Evolutionary conservation across 108 stramenopile genomes (phyloP).

Genomic region (Hondaea fermentalgiana): DNA sequence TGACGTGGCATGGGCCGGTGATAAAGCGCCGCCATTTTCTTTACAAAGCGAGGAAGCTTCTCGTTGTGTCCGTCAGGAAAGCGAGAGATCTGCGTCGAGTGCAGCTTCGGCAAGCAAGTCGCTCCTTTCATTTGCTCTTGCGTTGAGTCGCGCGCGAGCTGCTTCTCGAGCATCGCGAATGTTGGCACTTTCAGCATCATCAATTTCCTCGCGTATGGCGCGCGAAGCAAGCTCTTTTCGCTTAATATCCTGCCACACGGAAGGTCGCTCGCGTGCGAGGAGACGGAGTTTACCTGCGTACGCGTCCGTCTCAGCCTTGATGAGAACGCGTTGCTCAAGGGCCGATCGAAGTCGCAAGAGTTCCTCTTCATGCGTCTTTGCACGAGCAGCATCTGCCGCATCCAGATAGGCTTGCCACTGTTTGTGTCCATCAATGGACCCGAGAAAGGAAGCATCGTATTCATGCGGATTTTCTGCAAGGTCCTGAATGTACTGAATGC

Average conservation of each 20-base stretch:
- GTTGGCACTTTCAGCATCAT: not conserved
- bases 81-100: too few relatives aligned
- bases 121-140: too few relatives aligned
- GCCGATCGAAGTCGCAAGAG: not conserved
- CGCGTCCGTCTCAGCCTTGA: not conserved
- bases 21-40: too few relatives aligned
- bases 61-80: too few relatives aligned
- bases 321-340: not conserved
- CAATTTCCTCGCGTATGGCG: not conserved
- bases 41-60: too few relatives aligned
- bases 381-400: not conserved
- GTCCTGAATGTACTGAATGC: not conserved
- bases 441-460: not conserved
- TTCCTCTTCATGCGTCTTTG: not conserved
- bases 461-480: not conserved
- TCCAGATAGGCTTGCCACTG: not conserved
- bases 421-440: not conserved
- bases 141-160: too few relatives aligned
- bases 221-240: not conserved
- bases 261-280: not conserved
- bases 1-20: too few relatives aligned
- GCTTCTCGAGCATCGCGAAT: too few relatives aligned
- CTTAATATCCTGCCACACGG: not conserved
- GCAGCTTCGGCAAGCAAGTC: too few relatives aligned
- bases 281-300: not conserved